phyloP scores from a whole-genome alignment of 2,329 filamentous ascomycete genomes.

The Colletotrichum sp. region DNA sequence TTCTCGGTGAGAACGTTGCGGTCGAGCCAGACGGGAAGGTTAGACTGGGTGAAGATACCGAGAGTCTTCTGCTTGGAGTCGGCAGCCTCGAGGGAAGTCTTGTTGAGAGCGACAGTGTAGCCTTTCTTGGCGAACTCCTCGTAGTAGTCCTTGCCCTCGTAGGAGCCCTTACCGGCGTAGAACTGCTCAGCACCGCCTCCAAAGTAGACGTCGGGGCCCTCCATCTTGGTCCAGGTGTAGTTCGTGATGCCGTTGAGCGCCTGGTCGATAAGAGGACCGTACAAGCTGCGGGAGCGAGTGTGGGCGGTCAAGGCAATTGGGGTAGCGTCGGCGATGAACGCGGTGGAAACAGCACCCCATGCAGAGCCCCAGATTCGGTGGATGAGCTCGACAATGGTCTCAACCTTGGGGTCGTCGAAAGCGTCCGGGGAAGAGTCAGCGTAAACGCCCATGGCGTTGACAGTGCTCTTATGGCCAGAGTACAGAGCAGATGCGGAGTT shows the following conservation, averaged over 20 bases:
- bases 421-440: constrained; percentile 75
- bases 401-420: constrained; percentile 86
- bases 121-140: constrained; percentile 74
- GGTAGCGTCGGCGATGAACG: constrained; percentile 81
- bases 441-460: constrained; percentile 82
- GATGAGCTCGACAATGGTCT: constrained; percentile 82
- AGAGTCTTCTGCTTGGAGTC: constrained; percentile 68
- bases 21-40: constrained; percentile 86
- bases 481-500: constrained; percentile 85
- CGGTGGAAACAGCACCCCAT: constrained; percentile 77
- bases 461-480: constrained; percentile 82
- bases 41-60: constrained; percentile 77
- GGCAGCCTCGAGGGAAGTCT: constrained; percentile 68
- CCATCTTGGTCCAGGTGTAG: constrained; percentile 79
- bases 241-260: constrained; percentile 78
- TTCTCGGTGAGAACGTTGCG: constrained; percentile 81
- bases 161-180: constrained; percentile 67
- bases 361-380: constrained; percentile 67
- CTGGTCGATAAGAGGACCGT: constrained; percentile 76
- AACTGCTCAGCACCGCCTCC: constrained; percentile 86
- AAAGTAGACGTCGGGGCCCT: constrained; percentile 81
- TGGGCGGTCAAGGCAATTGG: constrained; percentile 78
- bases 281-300: constrained; percentile 71
- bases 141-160: constrained; percentile 79
- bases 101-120: constrained; percentile 76